Evolutionary conservation across 2,329 filamentous ascomycete species (phyloP), one percentile per base, ranked within the genome.

Genomic region (Hypoxylon sp.): DNA sequence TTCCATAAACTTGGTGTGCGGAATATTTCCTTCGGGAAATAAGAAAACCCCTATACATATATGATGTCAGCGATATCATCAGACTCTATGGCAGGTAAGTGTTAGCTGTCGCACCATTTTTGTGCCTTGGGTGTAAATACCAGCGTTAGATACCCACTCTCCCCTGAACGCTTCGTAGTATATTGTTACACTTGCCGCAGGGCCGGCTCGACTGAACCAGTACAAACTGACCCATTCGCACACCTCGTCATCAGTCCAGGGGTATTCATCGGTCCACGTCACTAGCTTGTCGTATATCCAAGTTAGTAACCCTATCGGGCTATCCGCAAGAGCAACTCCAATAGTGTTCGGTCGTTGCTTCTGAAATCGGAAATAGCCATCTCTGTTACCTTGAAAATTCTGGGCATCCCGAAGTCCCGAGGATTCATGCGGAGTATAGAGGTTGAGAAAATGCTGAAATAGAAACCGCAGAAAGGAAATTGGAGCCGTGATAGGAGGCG

Each of bases 251-350:
- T 56, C 64, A 1, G 70, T 68, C 67, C 65, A 70, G 0, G 57
- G 50, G 19, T 70, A 72, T 22, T 67, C 63, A 35, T 78, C 75
- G 0, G 72, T 75, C 76, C 76, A 78, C 5, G 59, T 44, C 17
- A 74, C 67, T 48, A 79, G 64, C 64, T 78, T 78, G 50, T 78
- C 77, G 35, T 75, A 73, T 4, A 79, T 76, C 76, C 78, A 78
- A 31, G 75, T 73, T 29, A 78, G 61, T 24, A 78, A 58, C 9
- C 72, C 77, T 9, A 78, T 71, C 1, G 77, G 78, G 33, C 71
- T 76, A 63, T 78, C 77, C 3, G 69, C 65, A 5, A 78, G 72
- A 2, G 70, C 74, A 35, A 74, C 74, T 1, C 73, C 75, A 2
- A 78, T 55, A 5, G 77, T 78, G 50, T 73, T 71, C 8, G 75